Conservation (phyloP, 2,329 filamentous ascomycete species). For the Harringtonia lauricola region DNA sequence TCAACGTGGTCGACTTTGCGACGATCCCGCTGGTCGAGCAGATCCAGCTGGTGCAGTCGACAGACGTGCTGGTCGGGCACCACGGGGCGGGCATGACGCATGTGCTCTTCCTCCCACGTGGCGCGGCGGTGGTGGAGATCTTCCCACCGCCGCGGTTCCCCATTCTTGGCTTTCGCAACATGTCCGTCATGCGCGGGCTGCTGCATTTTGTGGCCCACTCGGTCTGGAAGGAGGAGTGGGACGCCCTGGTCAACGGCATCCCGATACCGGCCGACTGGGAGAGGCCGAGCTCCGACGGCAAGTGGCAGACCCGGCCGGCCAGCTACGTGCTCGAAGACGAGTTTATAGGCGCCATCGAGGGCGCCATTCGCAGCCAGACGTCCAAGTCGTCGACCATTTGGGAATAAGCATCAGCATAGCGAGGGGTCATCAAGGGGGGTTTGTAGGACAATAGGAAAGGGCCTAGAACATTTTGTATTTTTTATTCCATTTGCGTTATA, state of each 20-base stretch:
- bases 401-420: too few relatives aligned
- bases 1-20: slow-evolving; percentile 23
- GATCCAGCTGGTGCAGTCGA: slow-evolving; percentile 20
- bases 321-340: slow-evolving; percentile 12
- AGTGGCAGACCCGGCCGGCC: slow-evolving; percentile 13
- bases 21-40: slow-evolving; percentile 25
- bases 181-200: slow-evolving; percentile 25
- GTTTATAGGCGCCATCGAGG: slow-evolving; percentile 10
- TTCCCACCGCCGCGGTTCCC: slow-evolving; percentile 23
- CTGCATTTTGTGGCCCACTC: slow-evolving; percentile 5
- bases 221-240: slow-evolving; percentile 7
- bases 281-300: background rate
- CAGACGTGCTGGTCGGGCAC: slow-evolving; percentile 30
- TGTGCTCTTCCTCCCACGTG: slow-evolving; percentile 25
- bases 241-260: background rate
- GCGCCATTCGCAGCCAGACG: slow-evolving; percentile 6
- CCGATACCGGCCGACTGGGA: slow-evolving; percentile 4
- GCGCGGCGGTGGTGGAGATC: slow-evolving; percentile 26
- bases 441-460: too few relatives aligned
- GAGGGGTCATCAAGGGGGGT: too few relatives aligned
- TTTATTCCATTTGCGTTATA: too few relatives aligned
- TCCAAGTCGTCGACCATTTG: background rate
- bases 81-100: slow-evolving; percentile 33
- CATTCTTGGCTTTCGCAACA: slow-evolving; percentile 29
- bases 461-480: too few relatives aligned